Evolutionary conservation across 305 asterid species (phyloP).

Genomic region (Fraxinus ornus): DNA sequence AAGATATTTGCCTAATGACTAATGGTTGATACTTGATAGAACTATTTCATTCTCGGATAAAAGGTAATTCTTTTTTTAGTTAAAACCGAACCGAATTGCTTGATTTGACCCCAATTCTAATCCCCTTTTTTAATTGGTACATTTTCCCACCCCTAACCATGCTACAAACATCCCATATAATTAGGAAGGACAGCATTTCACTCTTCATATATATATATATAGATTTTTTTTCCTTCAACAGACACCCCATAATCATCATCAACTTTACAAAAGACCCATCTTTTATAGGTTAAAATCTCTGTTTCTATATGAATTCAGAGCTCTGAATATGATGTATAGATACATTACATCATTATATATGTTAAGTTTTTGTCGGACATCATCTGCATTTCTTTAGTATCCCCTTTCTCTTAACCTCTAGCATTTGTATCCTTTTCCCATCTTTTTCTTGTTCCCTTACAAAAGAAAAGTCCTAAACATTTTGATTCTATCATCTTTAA

Average conservation of each 20-base stretch:
- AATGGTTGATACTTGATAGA: neutral
- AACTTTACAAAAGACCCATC: conserved; percentile 42
- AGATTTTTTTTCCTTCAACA: neutral
- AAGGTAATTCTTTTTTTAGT: neutral
- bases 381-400: conserved; percentile 47
- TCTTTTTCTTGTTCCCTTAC: conserved; percentile 17
- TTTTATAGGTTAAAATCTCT: conserved; percentile 15
- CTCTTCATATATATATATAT: neutral
- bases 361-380: conserved; percentile 41
- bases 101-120: neutral
- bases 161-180: neutral
- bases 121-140: neutral
- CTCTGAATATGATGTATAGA: conserved; percentile 29
- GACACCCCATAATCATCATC: conserved; percentile 37
- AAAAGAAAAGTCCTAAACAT: conserved; percentile 10
- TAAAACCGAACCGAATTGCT: neutral
- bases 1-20: neutral
- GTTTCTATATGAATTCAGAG: conserved; percentile 22
- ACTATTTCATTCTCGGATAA: neutral
- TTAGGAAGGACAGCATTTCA: neutral
- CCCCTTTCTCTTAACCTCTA: conserved; percentile 40
- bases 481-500: conserved; percentile 28
- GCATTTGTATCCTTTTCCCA: conserved; percentile 26
- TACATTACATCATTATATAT: conserved; percentile 21
- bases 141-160: neutral